Conservation (phyloP, 768 basidiomycete species). For the Suillus brevipes region DNA sequence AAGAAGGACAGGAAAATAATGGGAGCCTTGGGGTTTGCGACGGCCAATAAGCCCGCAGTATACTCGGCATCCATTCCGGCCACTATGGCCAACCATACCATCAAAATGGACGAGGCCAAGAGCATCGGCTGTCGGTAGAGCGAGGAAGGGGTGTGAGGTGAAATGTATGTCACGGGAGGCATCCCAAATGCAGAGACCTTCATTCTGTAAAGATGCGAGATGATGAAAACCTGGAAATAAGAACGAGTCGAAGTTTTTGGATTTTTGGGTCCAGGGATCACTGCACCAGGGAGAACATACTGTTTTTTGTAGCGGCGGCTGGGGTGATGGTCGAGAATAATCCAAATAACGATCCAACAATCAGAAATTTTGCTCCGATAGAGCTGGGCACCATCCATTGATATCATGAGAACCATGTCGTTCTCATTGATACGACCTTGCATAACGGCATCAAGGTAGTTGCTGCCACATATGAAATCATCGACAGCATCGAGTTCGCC, state of each 20-base stretch:
- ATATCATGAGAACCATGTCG: slow-evolving; percentile 35
- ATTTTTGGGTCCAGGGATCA: slow-evolving; percentile 37
- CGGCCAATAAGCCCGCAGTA: slow-evolving; percentile 34
- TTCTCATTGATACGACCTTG: not conserved
- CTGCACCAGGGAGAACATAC: slow-evolving; percentile 30
- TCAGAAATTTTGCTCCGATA: slow-evolving; percentile 41
- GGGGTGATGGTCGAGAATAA: slow-evolving; percentile 28
- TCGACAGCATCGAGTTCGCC: not conserved
- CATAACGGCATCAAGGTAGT: slow-evolving; percentile 5
- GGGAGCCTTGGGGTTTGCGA: slow-evolving; percentile 21
- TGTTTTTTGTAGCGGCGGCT: slow-evolving; percentile 32
- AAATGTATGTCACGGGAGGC: slow-evolving; percentile 20
- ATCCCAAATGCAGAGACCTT: slow-evolving; percentile 36
- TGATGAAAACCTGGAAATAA: slow-evolving; percentile 37
- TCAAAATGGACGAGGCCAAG: slow-evolving; percentile 29
- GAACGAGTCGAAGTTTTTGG: slow-evolving; percentile 36
- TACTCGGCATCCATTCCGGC: slow-evolving; percentile 35
- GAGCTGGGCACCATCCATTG: slow-evolving; percentile 42
- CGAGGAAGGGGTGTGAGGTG: slow-evolving; percentile 16
- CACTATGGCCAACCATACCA: slow-evolving; percentile 36
- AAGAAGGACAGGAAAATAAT: slow-evolving; percentile 37
- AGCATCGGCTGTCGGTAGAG: slow-evolving; percentile 27
- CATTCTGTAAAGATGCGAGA: slow-evolving; percentile 30
- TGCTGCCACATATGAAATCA: not conserved
- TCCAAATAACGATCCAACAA: slow-evolving; percentile 45